Base-by-base conservation (phyloP, 2,329 filamentous ascomycete species). In the Eutypa lata region DNA sequence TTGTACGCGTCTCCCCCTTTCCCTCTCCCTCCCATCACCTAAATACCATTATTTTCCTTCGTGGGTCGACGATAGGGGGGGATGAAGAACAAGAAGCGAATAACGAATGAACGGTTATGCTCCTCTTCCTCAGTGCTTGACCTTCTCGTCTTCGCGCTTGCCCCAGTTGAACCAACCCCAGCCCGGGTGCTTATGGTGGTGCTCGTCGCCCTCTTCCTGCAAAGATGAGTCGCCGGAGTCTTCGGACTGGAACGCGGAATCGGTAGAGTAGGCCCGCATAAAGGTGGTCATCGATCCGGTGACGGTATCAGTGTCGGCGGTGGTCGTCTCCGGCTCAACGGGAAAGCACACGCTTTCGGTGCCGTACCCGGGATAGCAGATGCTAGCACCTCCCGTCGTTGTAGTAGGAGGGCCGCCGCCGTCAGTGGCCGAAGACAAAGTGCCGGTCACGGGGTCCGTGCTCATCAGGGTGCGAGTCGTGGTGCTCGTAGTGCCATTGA, bases 401-500 rank as follows among this genome's bases (percentile, higher is more conserved):
- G 35, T 5, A n/a, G 26, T 5, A 31, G 6, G 26, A 31, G 26
- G 26, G n/a, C n/a, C n/a, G n/a, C n/a, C n/a, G n/a, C n/a, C n/a
- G n/a, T n/a, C n/a, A n/a, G n/a, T n/a, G n/a, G n/a, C n/a, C n/a
- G n/a, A 33, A 13, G 26, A 28, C 22, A 21, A 26, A 10, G 61
- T n/a, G n/a, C n/a, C 42, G 13, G 57, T 50, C 42, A 33, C 48
- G 7, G 58, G 57, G 22, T 54, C 57, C 24, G 57, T 56, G 51
- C 53, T 45, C 22, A n/a, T 19, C 14, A 45, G 3, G 6, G 42
- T 45, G 42, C 42, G 10, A 21, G 22, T 24, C 19, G 22, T 24
- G 22, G n/a, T 42, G 21, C 46, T 51, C 3, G 52, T 56, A 8
- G 56, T 49, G 49, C 50, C 51, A 21, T 48, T 53, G n/a, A 14